Percentiles rank a stretch among this genome's conserved stretches.
These are phyloP conservation scores for Xerophyta viscosa DNA, from an alignment of 106 monocot genomes.

Conservation along the genomic window DNA sequence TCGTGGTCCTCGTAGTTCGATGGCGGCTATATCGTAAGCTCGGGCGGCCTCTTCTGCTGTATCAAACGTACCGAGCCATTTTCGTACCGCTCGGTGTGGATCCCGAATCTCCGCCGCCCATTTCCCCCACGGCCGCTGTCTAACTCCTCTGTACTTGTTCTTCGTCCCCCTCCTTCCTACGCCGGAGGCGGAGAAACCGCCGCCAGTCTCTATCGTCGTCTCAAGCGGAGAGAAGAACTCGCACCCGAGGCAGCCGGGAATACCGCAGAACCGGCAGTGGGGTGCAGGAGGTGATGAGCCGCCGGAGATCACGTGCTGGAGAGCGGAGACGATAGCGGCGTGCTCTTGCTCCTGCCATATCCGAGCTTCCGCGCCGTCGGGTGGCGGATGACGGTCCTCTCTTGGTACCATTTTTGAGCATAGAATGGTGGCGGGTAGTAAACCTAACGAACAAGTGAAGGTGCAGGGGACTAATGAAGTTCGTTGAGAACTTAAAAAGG, in stretches of 20 bases:
- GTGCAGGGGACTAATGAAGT: not conserved
- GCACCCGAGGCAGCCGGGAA: not conserved
- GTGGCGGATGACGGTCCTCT: not conserved
- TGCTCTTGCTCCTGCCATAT: not conserved
- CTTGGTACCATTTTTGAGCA: not conserved
- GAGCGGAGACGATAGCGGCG: not conserved
- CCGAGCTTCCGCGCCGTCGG: not conserved
- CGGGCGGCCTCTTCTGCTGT: not conserved
- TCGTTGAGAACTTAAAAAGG: not conserved
- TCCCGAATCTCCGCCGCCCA: constrained; percentile 9
- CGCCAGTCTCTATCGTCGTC: not conserved
- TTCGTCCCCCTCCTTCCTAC: not conserved
- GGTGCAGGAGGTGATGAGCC: not conserved
- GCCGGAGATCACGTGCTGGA: constrained; percentile 3
- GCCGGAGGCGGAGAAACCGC: not conserved
- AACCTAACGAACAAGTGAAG: too few relatives aligned
- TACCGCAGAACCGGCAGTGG: not conserved
- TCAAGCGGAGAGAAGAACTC: not conserved
- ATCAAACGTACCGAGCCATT: constrained; percentile 1
- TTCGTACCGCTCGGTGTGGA: not conserved
- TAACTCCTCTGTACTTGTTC: constrained; percentile 6
- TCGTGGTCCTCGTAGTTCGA: constrained; percentile 33
- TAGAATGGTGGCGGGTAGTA: too few relatives aligned
- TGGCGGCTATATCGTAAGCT: constrained; percentile 3
- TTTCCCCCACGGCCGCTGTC: constrained; percentile 4